Conservation (phyloP, 768 basidiomycete species). For the Clavulina sp. region DNA sequence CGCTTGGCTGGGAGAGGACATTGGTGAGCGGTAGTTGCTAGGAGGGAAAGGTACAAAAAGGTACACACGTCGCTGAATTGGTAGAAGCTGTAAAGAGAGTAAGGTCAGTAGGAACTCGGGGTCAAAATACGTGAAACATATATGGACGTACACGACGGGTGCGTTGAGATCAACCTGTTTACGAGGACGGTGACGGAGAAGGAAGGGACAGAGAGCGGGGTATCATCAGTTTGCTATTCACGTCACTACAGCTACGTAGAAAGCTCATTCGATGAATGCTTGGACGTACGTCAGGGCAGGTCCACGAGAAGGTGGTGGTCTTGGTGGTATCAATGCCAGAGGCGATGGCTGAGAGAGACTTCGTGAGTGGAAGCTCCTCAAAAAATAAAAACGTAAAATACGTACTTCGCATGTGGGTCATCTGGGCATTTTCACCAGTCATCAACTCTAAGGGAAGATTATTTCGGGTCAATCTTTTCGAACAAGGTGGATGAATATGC, state of each 20-base stretch:
- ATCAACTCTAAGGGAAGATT: background rate
- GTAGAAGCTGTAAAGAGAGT: constrained; percentile 65
- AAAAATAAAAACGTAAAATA: background rate
- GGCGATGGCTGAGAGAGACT: constrained; percentile 31
- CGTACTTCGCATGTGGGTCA: background rate
- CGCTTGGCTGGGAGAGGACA: background rate
- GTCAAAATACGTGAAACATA: constrained; percentile 1
- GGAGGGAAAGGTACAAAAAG: background rate
- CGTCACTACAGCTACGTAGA: background rate
- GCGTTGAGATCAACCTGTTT: background rate
- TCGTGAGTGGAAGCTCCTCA: background rate
- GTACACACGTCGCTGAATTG: constrained; percentile 32
- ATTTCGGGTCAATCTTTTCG: background rate
- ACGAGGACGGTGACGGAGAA: too few species aligned
- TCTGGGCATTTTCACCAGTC: background rate
- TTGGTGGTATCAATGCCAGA: constrained; percentile 25
- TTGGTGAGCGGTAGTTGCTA: background rate
- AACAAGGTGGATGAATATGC: background rate
- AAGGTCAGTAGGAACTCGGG: constrained; percentile 49
- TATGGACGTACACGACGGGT: too few species aligned
- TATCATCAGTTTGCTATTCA: background rate
- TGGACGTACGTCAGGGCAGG: constrained; percentile 48
- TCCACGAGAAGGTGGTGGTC: constrained; percentile 31
- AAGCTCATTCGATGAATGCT: background rate
- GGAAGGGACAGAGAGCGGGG: background rate